Evolutionary conservation across 164 flowering plant species (phyloP).

Genomic region (Protea cynaroides): DNA sequence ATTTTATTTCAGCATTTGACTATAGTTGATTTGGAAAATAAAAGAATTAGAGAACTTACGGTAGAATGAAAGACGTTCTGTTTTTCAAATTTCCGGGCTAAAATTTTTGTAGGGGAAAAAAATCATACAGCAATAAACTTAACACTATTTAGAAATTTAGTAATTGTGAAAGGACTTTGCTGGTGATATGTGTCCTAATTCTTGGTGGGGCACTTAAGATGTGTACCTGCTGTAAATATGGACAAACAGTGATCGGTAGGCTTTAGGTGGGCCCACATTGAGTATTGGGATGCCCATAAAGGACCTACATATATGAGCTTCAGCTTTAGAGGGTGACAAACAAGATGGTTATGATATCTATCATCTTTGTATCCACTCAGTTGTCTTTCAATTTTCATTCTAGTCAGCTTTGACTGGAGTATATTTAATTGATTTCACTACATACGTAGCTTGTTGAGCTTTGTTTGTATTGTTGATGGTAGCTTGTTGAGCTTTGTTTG

Average conservation of each 20-base stretch:
- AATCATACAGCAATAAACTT: background rate
- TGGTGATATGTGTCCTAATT: conserved; percentile 48
- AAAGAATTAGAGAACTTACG: too few relatives aligned
- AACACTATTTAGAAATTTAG: background rate
- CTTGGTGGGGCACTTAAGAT: conserved; percentile 52
- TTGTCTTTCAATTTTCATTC: background rate
- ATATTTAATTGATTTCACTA: too few relatives aligned
- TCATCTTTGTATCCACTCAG: background rate
- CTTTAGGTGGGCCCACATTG: conserved; percentile 57
- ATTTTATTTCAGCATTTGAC: too few relatives aligned
- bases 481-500: too few relatives aligned
- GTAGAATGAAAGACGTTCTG: too few relatives aligned
- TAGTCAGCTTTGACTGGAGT: too few relatives aligned
- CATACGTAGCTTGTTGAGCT: too few relatives aligned
- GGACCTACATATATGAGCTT: conserved; percentile 39
- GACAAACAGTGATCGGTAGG: conserved; percentile 41
- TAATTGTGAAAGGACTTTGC: background rate
- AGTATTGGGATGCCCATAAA: conserved; percentile 41
- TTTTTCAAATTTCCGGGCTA: too few relatives aligned
- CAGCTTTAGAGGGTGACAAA: background rate
- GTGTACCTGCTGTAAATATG: conserved; percentile 69
- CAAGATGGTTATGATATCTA: background rate
- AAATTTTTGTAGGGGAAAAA: too few relatives aligned
- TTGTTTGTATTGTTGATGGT: too few relatives aligned
- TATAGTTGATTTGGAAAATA: too few relatives aligned